Evolutionary conservation across 1,284 basidiomycete genomes (phyloP).

Genomic region (Puccinia novopanici): DNA sequence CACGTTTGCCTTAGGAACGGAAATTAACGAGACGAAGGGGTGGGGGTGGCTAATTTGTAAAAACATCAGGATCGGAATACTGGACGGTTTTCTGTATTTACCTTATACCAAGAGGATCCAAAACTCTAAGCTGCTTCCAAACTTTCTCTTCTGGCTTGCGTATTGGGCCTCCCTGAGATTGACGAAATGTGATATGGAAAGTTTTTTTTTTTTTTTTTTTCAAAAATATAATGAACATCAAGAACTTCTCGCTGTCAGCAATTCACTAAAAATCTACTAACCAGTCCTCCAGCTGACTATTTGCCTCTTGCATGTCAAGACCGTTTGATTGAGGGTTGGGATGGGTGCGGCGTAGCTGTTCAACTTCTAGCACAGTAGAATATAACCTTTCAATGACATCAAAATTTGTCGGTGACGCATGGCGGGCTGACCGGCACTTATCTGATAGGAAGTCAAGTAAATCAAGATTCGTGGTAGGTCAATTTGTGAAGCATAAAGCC

Average conservation of each 20-base stretch:
- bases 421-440: slow-evolving; percentile 71
- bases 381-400: slow-evolving; percentile 78
- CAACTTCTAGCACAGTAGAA: slow-evolving; percentile 78
- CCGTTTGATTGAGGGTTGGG: slow-evolving; percentile 62
- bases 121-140: slow-evolving; percentile 80
- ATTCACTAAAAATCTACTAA: slow-evolving; percentile 31
- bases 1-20: slow-evolving; percentile 84
- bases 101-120: slow-evolving; percentile 89
- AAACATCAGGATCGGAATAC: slow-evolving; percentile 47
- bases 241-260: neutral
- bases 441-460: slow-evolving; percentile 56
- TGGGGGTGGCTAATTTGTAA: slow-evolving; percentile 73
- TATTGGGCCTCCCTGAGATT: slow-evolving; percentile 67
- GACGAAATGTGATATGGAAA: neutral
- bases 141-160: slow-evolving; percentile 70
- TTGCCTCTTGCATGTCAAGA: slow-evolving; percentile 53
- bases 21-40: slow-evolving; percentile 90
- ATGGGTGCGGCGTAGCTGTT: slow-evolving; percentile 80
- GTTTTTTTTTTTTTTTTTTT: no score
- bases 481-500: neutral
- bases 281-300: slow-evolving; percentile 52
- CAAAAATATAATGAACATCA: neutral
- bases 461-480: neutral
- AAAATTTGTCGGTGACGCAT: slow-evolving; percentile 77
- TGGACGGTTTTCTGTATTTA: slow-evolving; percentile 59